These are phyloP conservation scores for Syncephalastrum racemosum DNA, from an alignment of 371 early-diverging fungal genomes.

Conservation along the genomic window DNA sequence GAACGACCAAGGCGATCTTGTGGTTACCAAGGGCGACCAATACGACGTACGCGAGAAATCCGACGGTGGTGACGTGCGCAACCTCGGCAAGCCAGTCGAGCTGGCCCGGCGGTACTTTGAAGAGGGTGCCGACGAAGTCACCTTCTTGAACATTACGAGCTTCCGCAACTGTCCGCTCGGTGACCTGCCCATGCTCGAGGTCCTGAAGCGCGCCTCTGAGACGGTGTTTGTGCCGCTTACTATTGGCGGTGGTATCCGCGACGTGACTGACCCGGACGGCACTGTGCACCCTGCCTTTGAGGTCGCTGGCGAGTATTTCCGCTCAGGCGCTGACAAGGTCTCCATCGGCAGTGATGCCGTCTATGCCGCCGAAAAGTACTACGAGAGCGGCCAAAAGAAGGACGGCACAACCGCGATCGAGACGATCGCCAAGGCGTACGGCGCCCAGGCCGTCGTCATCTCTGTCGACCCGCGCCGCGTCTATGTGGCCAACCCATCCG, in stretches of 20 bases:
- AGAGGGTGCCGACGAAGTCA: conserved; percentile 97
- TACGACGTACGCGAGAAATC: conserved; percentile 93
- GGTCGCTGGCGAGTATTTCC: conserved; percentile 96
- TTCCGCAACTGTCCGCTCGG: conserved; percentile 89
- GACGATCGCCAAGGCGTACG: conserved; percentile 90
- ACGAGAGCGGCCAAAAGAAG: conserved; percentile 48
- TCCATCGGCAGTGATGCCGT: conserved; percentile 99
- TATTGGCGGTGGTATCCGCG: conserved; percentile 97
- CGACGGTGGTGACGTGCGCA: conserved; percentile 82
- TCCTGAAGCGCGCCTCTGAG: conserved; percentile 83
- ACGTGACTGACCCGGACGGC: conserved; percentile 82
- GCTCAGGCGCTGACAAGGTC: conserved; percentile 98
- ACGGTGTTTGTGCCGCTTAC: conserved; percentile 96
- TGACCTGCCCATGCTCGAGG: conserved; percentile 95
- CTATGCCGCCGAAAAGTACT: conserved; percentile 87
- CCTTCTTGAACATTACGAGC: conserved; percentile 96
- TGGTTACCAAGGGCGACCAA: conserved; percentile 98
- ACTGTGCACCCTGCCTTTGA: conserved; percentile 82
- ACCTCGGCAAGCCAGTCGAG: conserved; percentile 96
- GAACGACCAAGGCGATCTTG: conserved; percentile 94
- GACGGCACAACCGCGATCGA: conserved; percentile 82
- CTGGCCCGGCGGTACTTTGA: conserved; percentile 89
- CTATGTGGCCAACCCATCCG: conserved; percentile 80
- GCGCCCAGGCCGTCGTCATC: conserved; percentile 96
- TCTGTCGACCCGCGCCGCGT: conserved; percentile 96